Evolutionary conservation across 768 basidiomycete genomes (phyloP).

Genomic region (Leccinum olivaceopallidum): DNA sequence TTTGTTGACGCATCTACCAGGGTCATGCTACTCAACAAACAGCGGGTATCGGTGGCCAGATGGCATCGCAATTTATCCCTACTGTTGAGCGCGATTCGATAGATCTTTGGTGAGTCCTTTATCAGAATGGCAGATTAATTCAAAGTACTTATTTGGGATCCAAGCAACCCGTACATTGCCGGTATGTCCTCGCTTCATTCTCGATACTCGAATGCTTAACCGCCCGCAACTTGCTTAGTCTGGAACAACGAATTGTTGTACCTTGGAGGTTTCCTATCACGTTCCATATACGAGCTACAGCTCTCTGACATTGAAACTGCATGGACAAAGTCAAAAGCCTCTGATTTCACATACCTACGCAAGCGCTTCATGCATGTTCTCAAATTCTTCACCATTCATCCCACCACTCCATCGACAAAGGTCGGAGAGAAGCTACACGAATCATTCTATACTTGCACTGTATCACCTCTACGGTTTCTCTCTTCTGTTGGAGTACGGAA

Average conservation of each 20-base stretch:
- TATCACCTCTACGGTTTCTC: neutral
- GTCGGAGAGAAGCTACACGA: constrained; percentile 70
- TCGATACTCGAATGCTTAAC: neutral
- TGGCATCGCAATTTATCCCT: neutral
- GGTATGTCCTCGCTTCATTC: neutral
- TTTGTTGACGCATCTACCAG: neutral
- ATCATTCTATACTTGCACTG: constrained; percentile 72
- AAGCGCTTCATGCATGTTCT: constrained; percentile 6
- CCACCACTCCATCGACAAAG: constrained; percentile 60
- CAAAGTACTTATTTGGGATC: too few relatives aligned
- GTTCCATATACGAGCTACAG: neutral
- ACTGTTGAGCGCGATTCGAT: neutral
- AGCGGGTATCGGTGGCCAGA: neutral
- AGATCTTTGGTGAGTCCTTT: neutral
- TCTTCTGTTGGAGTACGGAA: constrained; percentile 48
- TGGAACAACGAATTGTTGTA: neutral
- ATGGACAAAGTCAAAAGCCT: neutral
- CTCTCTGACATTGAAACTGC: neutral
- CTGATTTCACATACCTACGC: neutral
- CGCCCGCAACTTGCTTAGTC: neutral
- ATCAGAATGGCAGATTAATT: neutral
- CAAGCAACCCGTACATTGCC: neutral
- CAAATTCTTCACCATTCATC: constrained; percentile 12
- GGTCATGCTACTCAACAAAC: neutral
- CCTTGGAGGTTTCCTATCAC: neutral